These are phyloP conservation scores for Mycena rebaudengoi DNA, from an alignment of 768 basidiomycete genomes.

Conservation along the genomic window DNA sequence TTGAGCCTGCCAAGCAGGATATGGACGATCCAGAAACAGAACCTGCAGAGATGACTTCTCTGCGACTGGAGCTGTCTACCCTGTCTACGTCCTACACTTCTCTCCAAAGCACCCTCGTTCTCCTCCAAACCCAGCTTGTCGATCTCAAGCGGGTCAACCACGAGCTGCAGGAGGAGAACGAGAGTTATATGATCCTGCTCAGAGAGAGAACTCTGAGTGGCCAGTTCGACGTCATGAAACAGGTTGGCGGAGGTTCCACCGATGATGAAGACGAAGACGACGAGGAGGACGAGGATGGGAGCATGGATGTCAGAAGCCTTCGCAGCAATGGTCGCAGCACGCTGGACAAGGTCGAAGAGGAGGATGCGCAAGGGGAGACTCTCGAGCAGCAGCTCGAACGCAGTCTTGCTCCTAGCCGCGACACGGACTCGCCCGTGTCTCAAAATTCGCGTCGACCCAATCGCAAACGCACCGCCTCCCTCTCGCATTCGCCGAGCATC, in stretches of 20 bases:
- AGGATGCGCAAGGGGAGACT: constrained; percentile 44
- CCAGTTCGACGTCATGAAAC: constrained; percentile 79
- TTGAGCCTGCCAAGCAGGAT: constrained; percentile 48
- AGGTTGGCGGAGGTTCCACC: constrained; percentile 61
- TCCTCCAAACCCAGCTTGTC: constrained; percentile 83
- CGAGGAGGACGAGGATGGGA: constrained; percentile 51
- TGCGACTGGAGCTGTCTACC: constrained; percentile 85
- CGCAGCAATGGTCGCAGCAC: constrained; percentile 64
- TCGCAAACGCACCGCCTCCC: constrained; percentile 62
- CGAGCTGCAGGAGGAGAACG: constrained; percentile 93
- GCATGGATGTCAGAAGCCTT: constrained; percentile 62
- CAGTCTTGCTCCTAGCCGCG: constrained; percentile 41
- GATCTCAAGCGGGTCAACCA: constrained; percentile 91
- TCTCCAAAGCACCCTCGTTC: constrained; percentile 83
- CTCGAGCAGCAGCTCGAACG: constrained; percentile 50
- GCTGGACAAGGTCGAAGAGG: constrained; percentile 70
- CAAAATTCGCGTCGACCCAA: constrained; percentile 52
- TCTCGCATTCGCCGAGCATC: constrained; percentile 53
- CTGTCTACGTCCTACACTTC: constrained; percentile 87
- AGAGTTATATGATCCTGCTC: constrained; percentile 94
- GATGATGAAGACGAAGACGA: constrained; percentile 52
- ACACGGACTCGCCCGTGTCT: constrained; percentile 47
- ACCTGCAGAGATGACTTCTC: constrained; percentile 87
- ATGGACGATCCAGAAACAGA: constrained; percentile 74
- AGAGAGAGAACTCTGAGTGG: constrained; percentile 92